Conservation (phyloP, 2,329 filamentous ascomycete species). For the Cladosporium phlei region DNA sequence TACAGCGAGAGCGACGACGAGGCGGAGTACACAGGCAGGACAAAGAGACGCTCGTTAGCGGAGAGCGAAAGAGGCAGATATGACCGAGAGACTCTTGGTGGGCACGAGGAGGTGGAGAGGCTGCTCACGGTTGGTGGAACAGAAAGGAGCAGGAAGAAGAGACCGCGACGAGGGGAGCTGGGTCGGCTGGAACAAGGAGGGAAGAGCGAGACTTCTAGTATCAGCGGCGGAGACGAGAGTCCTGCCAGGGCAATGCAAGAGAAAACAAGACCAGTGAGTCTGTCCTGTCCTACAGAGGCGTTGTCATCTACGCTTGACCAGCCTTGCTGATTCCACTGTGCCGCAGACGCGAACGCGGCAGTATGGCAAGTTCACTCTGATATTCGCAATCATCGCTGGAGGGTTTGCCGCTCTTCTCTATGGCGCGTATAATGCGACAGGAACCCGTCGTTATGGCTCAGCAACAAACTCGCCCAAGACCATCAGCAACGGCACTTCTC, state of each 20-base stretch:
- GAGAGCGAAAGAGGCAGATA: constrained; percentile 19
- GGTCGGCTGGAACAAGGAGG: constrained; percentile 20
- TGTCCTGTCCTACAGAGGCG: constrained; percentile 39
- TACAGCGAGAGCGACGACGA: constrained; percentile 19
- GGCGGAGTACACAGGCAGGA: constrained; percentile 16
- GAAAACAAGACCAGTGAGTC: constrained; percentile 92
- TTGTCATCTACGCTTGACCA: neutral
- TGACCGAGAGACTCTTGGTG: constrained; percentile 36
- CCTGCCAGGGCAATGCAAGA: constrained; percentile 50
- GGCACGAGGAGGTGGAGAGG: constrained; percentile 44
- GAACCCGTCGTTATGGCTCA: constrained; percentile 14
- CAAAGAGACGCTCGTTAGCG: neutral
- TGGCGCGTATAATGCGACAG: constrained; percentile 54
- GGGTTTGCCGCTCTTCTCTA: constrained; percentile 54
- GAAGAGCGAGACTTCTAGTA: constrained; percentile 18
- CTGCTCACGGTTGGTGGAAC: constrained; percentile 34
- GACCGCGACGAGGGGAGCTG: constrained; percentile 17
- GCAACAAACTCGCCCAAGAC: constrained; percentile 20
- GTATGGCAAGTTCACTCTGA: constrained; percentile 45
- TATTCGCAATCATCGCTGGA: constrained; percentile 44
- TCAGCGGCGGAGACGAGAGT: constrained; percentile 8
- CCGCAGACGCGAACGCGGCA: constrained; percentile 46
- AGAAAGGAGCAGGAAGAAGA: constrained; percentile 17
- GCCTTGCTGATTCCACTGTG: constrained; percentile 27
- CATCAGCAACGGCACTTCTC: constrained; percentile 74